phyloP scores from a whole-genome alignment of 169 alveolate species.

The Plasmodium yoelii region DNA sequence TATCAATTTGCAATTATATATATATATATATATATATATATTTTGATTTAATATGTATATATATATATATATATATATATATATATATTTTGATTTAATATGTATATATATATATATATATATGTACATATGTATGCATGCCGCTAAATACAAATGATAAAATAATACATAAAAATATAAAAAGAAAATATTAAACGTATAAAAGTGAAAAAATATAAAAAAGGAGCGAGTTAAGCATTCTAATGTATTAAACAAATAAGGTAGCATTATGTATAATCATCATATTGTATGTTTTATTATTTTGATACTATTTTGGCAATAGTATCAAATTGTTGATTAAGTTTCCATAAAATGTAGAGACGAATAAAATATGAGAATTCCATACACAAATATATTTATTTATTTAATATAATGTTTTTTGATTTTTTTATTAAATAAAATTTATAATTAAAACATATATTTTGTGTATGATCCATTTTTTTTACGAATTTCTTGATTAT shows the following conservation, averaged over 20 bases:
- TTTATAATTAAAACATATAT: constrained; percentile 13
- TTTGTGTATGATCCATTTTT: neutral
- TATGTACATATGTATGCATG: constrained; percentile 3
- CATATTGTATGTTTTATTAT: neutral
- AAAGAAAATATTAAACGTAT: neutral
- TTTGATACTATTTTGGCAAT: constrained; percentile 9
- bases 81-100: too few species aligned
- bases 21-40: neutral
- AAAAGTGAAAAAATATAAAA: constrained; percentile 13
- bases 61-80: constrained; percentile 2
- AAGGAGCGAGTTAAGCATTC: constrained; percentile 9
- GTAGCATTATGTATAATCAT: neutral
- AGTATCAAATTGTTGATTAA: constrained; percentile 4
- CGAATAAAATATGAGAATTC: neutral
- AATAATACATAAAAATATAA: constrained; percentile 10
- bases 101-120: constrained; percentile 2
- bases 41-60: too few species aligned
- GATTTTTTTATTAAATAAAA: constrained; percentile 16
- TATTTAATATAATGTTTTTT: constrained; percentile 11
- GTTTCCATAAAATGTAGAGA: constrained; percentile 10
- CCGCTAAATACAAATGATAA: neutral
- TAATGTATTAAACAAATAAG: constrained; percentile 5
- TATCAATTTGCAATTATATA: neutral
- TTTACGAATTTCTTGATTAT: constrained; percentile 1
- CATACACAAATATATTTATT: constrained; percentile 15